Base-by-base conservation (phyloP, 2,329 filamentous ascomycete genomes). In the Paecilomyces fulvus region DNA sequence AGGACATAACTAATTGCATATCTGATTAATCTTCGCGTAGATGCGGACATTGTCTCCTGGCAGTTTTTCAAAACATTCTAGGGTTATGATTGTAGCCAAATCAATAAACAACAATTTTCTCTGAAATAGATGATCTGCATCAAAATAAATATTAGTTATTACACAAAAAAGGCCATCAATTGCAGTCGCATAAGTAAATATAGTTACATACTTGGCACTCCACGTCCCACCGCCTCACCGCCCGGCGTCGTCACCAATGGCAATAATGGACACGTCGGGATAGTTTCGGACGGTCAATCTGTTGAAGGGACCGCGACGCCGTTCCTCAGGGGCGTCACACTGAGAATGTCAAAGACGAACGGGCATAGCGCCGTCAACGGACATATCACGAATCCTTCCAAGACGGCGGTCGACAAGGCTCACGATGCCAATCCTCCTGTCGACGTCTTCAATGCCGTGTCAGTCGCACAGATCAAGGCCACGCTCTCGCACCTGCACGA, bases 381-480 rank as follows among this genome's bases (percentile, higher is more conserved):
- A 55, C 60, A 69, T 59, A 49, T 54, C n/a, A 55, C 25, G 30
- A 20, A 25, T n/a, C 14, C 53, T 21, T 53, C 54, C 4, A 30
- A 52, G 5, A 55, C 55, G 4, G 31, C 60, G 4, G 54, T 56
- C 17, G 54, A 58, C 51, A 30, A n/a, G 37, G 17, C 20, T 55
- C 31, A 25, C 55, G 37, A 56, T 25, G 11, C 58, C 30, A 25
- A 58, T 49, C 54, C 64, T 33, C 57, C 61, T 14, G 58, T 64
- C 33, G 68, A 73, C 66, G 79, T 94, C 67, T 84, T 84, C 75
- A 82, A 86, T 76, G 89, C 89, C 64, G 81, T 83, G 63, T 89
- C 85, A 64, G 80, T 92, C 63, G 81, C 87, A 62, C 89, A 95
- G 61, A 88, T 99, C 69, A 88, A 87, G 67, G 82, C 86, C 59